Conservation (phyloP, 352 stramenopile genomes). For the Labyrinthula sp. region DNA sequence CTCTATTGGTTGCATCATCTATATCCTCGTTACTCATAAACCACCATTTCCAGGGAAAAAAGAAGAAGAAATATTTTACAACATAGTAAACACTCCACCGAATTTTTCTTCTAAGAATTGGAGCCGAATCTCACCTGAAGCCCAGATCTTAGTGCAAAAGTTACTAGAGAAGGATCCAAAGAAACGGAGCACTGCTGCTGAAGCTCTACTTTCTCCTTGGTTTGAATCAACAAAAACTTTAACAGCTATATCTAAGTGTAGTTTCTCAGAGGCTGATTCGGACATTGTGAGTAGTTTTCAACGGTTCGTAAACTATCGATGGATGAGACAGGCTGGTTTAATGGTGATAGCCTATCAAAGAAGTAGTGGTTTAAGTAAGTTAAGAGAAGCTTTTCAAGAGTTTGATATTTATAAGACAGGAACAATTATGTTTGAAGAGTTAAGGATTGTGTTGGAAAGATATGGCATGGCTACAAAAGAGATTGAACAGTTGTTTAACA, state of each 20-base stretch:
- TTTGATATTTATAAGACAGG: conserved; percentile 18
- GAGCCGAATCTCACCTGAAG: conserved; percentile 36
- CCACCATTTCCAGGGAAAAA: conserved; percentile 64
- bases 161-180: conserved; percentile 3
- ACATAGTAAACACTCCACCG: conserved; percentile 48
- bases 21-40: conserved; percentile 62
- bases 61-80: conserved; percentile 60
- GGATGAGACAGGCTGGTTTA: conserved; percentile 10
- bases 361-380: too few relatives aligned
- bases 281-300: too few relatives aligned
- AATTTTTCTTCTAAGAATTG: conserved; percentile 61
- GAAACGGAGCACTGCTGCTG: conserved; percentile 8
- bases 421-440: conserved; percentile 13
- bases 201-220: conserved; percentile 10
- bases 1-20: conserved; percentile 65
- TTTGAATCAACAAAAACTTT: not conserved
- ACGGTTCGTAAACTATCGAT: conserved; percentile 14
- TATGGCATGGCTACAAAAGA: not conserved
- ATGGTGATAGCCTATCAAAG: conserved; percentile 24
- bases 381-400: conserved; percentile 17
- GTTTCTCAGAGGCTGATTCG: too few relatives aligned
- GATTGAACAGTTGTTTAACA: conserved; percentile 4
- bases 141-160: conserved; percentile 1
- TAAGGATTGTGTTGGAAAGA: conserved; percentile 11
- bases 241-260: too few relatives aligned